Evolutionary conservation across 1,139 yeast genomes (phyloP).

Genomic region (Tardiomyces depauwii): DNA sequence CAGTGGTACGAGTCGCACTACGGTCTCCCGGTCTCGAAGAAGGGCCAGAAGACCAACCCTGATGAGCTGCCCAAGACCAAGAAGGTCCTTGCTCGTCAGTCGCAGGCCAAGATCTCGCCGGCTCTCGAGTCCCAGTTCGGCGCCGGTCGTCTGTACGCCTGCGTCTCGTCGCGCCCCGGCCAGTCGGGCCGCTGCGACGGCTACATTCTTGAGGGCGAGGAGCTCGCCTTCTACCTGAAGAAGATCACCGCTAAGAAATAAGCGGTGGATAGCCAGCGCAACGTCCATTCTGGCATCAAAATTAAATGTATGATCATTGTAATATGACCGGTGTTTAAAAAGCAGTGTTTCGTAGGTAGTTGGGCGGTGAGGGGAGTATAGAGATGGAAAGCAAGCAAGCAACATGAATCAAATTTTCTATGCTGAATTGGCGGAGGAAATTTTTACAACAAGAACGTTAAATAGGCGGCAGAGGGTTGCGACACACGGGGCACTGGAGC

Average conservation of each 20-base stretch:
- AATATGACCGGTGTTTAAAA: neutral
- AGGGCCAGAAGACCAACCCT: slow-evolving; percentile 26
- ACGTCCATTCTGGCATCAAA: slow-evolving; percentile 1
- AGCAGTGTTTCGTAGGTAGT: neutral
- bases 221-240: slow-evolving; percentile 99
- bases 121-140: slow-evolving; percentile 94
- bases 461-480: slow-evolving; percentile 71
- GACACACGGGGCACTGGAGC: slow-evolving; percentile 87
- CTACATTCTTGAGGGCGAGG: slow-evolving; percentile 99
- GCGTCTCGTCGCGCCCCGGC: slow-evolving; percentile 99
- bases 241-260: slow-evolving; percentile 98
- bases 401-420: no score
- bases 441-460: slow-evolving; percentile 4
- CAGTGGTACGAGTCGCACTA: slow-evolving; percentile 99
- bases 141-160: slow-evolving; percentile 98
- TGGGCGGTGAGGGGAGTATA: neutral
- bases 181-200: slow-evolving; percentile 99
- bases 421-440: no score
- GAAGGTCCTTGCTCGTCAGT: slow-evolving; percentile 88
- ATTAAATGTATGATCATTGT: neutral
- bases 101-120: slow-evolving; percentile 71
- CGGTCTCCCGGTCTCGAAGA: slow-evolving; percentile 90
- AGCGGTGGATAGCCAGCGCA: slow-evolving; percentile 13
- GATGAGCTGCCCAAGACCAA: slow-evolving; percentile 50
- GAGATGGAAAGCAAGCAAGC: neutral